phyloP scores from a whole-genome alignment of 176 grass and related monocot genomes.

The Pharus latifolius region DNA sequence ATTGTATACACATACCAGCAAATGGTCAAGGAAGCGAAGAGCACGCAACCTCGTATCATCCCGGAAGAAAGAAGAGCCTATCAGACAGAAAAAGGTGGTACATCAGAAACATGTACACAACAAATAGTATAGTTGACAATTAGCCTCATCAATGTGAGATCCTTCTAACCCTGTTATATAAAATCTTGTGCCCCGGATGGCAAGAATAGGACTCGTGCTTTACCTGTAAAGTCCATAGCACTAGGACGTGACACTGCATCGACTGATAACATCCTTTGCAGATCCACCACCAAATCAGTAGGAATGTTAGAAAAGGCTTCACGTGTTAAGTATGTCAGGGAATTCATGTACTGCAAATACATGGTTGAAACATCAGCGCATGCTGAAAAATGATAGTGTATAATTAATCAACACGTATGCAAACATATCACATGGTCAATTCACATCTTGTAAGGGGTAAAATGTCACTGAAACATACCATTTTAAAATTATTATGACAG shows the following conservation, averaged over 20 bases:
- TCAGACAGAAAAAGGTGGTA: constrained; percentile 3
- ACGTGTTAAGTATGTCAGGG: constrained; percentile 80
- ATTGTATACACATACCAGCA: constrained; percentile 66
- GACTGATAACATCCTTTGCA: constrained; percentile 88
- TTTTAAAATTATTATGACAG: constrained; percentile 99
- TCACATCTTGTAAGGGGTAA: background rate
- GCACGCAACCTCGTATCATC: constrained; percentile 91
- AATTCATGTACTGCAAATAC: constrained; percentile 78
- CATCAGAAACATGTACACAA: constrained; percentile 9
- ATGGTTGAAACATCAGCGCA: background rate
- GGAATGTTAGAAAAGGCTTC: constrained; percentile 84
- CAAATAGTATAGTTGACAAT: background rate
- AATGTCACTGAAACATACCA: constrained; percentile 44
- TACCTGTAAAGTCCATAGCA: constrained; percentile 89
- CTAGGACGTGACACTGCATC: constrained; percentile 70
- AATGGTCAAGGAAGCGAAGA: constrained; percentile 99
- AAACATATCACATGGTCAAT: background rate
- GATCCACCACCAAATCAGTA: constrained; percentile 56
- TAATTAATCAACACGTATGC: constrained; percentile 11
- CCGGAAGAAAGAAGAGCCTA: constrained; percentile 97
- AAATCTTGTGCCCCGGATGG: background rate
- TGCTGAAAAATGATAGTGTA: too few species aligned
- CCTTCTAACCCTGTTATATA: background rate
- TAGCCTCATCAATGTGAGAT: background rate
- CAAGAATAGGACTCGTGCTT: constrained; percentile 1